phyloP scores from a whole-genome alignment of 1,139 yeast genomes.

The Barnettozyma hawaiiensis region DNA sequence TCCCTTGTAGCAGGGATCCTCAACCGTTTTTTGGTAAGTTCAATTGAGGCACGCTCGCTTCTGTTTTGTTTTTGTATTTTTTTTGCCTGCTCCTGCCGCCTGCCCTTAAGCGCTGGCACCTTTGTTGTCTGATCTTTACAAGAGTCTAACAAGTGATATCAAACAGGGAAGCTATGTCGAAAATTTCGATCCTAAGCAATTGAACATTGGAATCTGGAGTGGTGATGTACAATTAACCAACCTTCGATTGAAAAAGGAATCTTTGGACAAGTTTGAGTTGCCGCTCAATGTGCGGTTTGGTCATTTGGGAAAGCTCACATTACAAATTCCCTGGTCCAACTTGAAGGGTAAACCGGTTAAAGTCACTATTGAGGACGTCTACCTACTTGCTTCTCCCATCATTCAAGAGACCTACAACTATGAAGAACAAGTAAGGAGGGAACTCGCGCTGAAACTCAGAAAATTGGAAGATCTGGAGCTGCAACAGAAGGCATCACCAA shows the following conservation, averaged over 20 bases:
- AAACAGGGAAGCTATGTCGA: constrained; percentile 67
- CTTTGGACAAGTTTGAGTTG: constrained; percentile 76
- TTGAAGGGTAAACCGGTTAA: constrained; percentile 90
- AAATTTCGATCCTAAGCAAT: constrained; percentile 89
- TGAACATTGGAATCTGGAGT: constrained; percentile 95
- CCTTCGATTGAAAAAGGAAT: constrained; percentile 62
- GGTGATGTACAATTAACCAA: constrained; percentile 89
- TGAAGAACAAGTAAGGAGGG: constrained; percentile 63
- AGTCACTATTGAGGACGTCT: constrained; percentile 83
- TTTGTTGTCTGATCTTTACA: neutral
- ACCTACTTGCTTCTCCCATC: constrained; percentile 73
- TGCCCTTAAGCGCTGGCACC: no score
- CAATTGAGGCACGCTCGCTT: neutral
- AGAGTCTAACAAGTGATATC: neutral
- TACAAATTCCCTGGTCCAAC: constrained; percentile 97
- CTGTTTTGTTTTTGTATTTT: no score
- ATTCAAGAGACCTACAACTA: constrained; percentile 48
- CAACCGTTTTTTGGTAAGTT: constrained; percentile 41
- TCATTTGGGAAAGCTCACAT: constrained; percentile 79
- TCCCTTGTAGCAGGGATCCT: constrained; percentile 45
- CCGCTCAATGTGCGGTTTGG: constrained; percentile 93
- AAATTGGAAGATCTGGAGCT: constrained; percentile 67
- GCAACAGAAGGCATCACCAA: constrained; percentile 38
- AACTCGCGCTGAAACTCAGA: constrained; percentile 59
- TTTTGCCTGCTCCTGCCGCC: no score